Evolutionary conservation across 768 basidiomycete genomes (phyloP).

Genomic region (Tubosaeta sp.): DNA sequence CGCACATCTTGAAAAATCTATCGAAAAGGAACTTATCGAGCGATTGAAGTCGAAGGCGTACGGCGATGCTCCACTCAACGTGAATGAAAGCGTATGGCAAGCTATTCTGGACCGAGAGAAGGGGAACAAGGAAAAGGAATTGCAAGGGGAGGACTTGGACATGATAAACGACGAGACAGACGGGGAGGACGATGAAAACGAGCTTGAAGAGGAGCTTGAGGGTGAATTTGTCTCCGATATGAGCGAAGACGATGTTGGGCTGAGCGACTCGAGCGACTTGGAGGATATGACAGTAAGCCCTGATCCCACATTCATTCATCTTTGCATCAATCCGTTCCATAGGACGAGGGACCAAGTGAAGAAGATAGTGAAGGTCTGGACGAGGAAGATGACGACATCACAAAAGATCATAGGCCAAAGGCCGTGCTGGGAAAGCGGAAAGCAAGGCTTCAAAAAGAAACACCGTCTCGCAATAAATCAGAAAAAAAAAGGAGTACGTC

Average conservation of each 20-base stretch:
- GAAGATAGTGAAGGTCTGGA: slow-evolving; percentile 43
- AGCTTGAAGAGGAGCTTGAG: slow-evolving; percentile 48
- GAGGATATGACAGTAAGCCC: slow-evolving; percentile 67
- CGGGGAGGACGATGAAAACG: slow-evolving; percentile 45
- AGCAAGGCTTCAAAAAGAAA: slow-evolving; percentile 37
- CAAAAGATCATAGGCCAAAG: slow-evolving; percentile 40
- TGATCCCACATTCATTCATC: not conserved
- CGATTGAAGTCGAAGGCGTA: slow-evolving; percentile 96
- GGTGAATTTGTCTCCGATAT: slow-evolving; percentile 57
- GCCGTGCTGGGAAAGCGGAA: slow-evolving; percentile 67
- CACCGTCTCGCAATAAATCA: slow-evolving; percentile 48
- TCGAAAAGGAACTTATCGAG: slow-evolving; percentile 94
- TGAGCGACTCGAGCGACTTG: slow-evolving; percentile 48
- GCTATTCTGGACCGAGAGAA: slow-evolving; percentile 84
- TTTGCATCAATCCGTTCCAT: slow-evolving; percentile 17
- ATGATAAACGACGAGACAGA: slow-evolving; percentile 54
- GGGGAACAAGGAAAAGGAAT: slow-evolving; percentile 38
- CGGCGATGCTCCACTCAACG: slow-evolving; percentile 95
- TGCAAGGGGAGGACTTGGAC: slow-evolving; percentile 41
- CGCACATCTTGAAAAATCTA: slow-evolving; percentile 90
- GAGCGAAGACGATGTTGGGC: slow-evolving; percentile 44
- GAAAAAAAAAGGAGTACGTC: slow-evolving; percentile 62
- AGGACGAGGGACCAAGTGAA: slow-evolving; percentile 35
- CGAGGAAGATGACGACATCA: slow-evolving; percentile 36
- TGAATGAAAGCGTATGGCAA: slow-evolving; percentile 96